Conservation (phyloP, 129 eudicot genomes). For the Ambrosia trifida region DNA sequence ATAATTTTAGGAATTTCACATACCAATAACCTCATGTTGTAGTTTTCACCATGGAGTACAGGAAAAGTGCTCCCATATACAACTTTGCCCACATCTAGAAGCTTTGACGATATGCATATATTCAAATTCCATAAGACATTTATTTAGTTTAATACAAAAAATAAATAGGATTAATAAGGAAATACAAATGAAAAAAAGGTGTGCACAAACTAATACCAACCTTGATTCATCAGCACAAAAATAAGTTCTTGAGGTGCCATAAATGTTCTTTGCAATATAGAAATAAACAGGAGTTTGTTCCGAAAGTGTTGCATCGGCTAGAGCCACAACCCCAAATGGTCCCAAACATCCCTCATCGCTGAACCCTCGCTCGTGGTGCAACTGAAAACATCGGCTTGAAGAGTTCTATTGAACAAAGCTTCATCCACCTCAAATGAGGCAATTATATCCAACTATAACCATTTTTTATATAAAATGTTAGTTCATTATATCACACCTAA, state of each 20-base stretch:
- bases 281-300: slow-evolving; percentile 77
- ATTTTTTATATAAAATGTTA: no score
- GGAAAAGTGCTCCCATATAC: slow-evolving; percentile 72
- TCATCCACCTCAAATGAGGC: slow-evolving; percentile 51
- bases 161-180: background rate
- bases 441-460: no score
- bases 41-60: slow-evolving; percentile 69
- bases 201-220: slow-evolving; percentile 28
- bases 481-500: no score
- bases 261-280: slow-evolving; percentile 53
- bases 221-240: slow-evolving; percentile 82
- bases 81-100: slow-evolving; percentile 51
- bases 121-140: background rate
- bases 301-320: slow-evolving; percentile 55
- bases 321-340: slow-evolving; percentile 74
- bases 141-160: background rate
- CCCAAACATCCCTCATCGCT: slow-evolving; percentile 57
- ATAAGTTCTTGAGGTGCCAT: slow-evolving; percentile 53
- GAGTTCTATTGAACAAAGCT: slow-evolving; percentile 30
- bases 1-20: slow-evolving; percentile 22
- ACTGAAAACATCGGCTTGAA: slow-evolving; percentile 48
- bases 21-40: slow-evolving; percentile 74
- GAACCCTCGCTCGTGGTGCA: slow-evolving; percentile 64
- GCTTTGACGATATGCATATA: slow-evolving; percentile 65
- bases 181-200: background rate